Evolutionary conservation across 257 asterid species (phyloP).

Genomic region (Solanum gandarillasii): DNA sequence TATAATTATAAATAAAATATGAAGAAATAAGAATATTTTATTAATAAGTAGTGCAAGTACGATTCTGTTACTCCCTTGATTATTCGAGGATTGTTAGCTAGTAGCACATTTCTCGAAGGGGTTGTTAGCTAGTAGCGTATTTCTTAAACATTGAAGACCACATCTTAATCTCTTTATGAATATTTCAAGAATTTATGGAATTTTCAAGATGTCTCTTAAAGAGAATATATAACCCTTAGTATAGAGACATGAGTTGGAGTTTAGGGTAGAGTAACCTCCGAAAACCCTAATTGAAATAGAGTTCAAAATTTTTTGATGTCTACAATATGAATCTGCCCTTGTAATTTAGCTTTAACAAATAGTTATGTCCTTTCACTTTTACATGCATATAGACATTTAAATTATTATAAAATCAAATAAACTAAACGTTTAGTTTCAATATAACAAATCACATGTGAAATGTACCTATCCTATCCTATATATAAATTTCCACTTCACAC

Average conservation of each 20-base stretch:
- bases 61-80: too few species aligned
- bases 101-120: not conserved
- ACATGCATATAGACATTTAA: too few species aligned
- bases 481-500: not conserved
- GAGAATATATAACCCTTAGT: not conserved
- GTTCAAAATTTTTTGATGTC: not conserved
- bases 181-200: not conserved
- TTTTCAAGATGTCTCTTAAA: not conserved
- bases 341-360: too few species aligned
- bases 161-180: too few species aligned
- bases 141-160: not conserved
- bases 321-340: not conserved
- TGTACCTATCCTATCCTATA: too few species aligned
- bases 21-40: too few species aligned
- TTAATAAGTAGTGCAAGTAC: not conserved
- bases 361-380: too few species aligned
- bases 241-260: not conserved
- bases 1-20: too few species aligned
- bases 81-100: not conserved
- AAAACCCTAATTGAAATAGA: not conserved
- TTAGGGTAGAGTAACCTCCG: not conserved
- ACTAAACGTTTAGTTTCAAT: too few species aligned
- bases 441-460: not conserved
- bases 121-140: not conserved
- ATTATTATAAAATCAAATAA: too few species aligned